Evolutionary conservation across 768 basidiomycete species (phyloP).

Genomic region (Pleurotus eryngii): DNA sequence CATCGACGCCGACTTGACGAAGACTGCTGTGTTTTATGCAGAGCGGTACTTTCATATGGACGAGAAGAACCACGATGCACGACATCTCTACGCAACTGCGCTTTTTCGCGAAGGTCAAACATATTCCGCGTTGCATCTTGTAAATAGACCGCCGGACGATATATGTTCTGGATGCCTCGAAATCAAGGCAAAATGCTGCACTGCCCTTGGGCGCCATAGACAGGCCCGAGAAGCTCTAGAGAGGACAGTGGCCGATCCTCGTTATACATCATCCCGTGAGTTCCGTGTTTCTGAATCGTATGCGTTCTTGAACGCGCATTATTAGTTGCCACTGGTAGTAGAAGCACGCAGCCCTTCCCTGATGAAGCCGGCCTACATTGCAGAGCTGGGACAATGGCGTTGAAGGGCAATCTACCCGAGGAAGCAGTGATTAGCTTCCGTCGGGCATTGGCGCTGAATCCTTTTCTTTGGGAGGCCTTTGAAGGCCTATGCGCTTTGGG

Average conservation of each 20-base stretch:
- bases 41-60: conserved; percentile 79
- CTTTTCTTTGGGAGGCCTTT: conserved; percentile 90
- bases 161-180: conserved; percentile 75
- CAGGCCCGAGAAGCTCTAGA: conserved; percentile 75
- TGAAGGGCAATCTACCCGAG: conserved; percentile 76
- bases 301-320: background rate
- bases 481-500: conserved; percentile 83
- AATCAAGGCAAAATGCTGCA: conserved; percentile 76
- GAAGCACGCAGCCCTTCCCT: conserved; percentile 58
- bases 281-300: conserved; percentile 12
- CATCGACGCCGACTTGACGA: conserved; percentile 75
- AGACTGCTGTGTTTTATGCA: conserved; percentile 85
- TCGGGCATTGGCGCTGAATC: conserved; percentile 68
- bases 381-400: conserved; percentile 70
- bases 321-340: conserved; percentile 52
- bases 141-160: conserved; percentile 57
- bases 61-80: conserved; percentile 70
- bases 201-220: conserved; percentile 66
- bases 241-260: conserved; percentile 50
- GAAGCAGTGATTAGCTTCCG: conserved; percentile 70
- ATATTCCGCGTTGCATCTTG: conserved; percentile 71
- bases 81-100: conserved; percentile 80
- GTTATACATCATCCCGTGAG: conserved; percentile 57
- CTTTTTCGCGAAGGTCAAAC: conserved; percentile 69
- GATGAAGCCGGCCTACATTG: conserved; percentile 74